Conservation (phyloP, 192 early-diverging fungal genomes). For the Coemansia nantahalensis region DNA sequence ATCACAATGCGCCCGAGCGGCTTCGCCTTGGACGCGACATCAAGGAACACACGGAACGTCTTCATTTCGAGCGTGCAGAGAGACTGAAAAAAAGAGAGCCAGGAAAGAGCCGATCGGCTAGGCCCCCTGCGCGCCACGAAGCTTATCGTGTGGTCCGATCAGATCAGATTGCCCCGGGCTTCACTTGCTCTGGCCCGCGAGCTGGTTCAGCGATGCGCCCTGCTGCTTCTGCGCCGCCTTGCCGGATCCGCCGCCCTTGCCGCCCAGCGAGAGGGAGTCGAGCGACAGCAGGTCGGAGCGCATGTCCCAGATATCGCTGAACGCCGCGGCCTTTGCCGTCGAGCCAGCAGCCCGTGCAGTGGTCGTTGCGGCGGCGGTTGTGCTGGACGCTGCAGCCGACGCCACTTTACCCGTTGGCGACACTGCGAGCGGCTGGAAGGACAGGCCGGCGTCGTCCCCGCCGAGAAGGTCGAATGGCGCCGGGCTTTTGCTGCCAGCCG, state of each 20-base stretch:
- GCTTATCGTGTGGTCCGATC: too few relatives aligned
- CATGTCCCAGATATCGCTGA: constrained; percentile 69
- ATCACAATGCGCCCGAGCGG: constrained; percentile 28
- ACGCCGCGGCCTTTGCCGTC: constrained; percentile 20
- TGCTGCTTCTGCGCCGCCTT: not conserved
- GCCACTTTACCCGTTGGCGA: too few relatives aligned
- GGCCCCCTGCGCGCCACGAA: too few relatives aligned
- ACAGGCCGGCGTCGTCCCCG: constrained; percentile 12
- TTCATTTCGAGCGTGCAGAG: constrained; percentile 61
- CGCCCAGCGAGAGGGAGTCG: constrained; percentile 65
- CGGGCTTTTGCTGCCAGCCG: constrained; percentile 4
- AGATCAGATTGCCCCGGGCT: too few relatives aligned
- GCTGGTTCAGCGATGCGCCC: constrained; percentile 43
- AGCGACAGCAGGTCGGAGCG: constrained; percentile 66
- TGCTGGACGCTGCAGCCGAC: too few relatives aligned
- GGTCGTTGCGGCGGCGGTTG: too few relatives aligned
- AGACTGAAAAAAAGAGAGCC: too few relatives aligned
- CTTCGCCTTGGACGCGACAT: constrained; percentile 29
- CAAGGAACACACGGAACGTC: constrained; percentile 62
- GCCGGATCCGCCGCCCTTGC: constrained; percentile 9
- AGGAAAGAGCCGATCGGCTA: too few relatives aligned
- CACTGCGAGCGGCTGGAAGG: constrained; percentile 26
- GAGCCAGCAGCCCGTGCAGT: too few relatives aligned
- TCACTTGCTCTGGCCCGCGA: constrained; percentile 22
- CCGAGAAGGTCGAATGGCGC: constrained; percentile 29